A percentile compares a stretch with the other conserved stretches of the same genome.
Conservation (phyloP, 768 basidiomycete genomes). For the Suillus subaureus region DNA sequence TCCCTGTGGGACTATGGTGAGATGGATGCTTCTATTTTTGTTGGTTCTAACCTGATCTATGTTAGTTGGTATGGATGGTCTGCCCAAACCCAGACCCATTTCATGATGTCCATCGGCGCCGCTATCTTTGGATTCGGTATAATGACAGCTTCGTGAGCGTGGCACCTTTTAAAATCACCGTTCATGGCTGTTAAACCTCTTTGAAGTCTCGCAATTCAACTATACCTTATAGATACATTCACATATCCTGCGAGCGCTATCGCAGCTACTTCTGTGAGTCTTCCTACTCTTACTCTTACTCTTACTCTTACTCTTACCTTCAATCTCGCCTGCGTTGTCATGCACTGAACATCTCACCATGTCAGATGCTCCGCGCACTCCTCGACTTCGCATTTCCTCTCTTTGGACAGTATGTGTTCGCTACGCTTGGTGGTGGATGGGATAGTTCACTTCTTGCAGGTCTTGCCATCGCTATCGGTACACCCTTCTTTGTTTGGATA, state of each 20-base stretch:
- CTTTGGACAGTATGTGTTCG: background rate
- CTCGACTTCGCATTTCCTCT: background rate
- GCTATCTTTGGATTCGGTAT: constrained; percentile 62
- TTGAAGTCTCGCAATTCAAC: constrained; percentile 58
- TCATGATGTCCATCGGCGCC: constrained; percentile 74
- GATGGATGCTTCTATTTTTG: constrained; percentile 23
- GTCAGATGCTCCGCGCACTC: background rate
- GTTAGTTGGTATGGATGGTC: constrained; percentile 82
- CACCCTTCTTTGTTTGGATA: background rate
- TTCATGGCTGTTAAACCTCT: constrained; percentile 5
- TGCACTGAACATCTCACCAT: background rate
- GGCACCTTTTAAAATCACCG: constrained; percentile 3
- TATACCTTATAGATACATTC: constrained; percentile 75
- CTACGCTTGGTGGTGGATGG: background rate
- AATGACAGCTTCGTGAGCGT: constrained; percentile 59
- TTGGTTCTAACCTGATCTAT: constrained; percentile 1
- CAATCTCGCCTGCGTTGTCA: background rate
- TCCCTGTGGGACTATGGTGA: constrained; percentile 69
- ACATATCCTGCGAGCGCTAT: constrained; percentile 66
- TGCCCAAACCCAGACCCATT: constrained; percentile 63
- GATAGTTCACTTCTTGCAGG: background rate
- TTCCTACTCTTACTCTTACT: background rate
- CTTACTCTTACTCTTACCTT: background rate
- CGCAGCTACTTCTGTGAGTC: constrained; percentile 59
- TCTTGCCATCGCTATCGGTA: background rate